Evolutionary conservation across 345 rosid species (phyloP), one percentile per base, ranked within the genome.

Genomic region (Barbarea vulgaris): DNA sequence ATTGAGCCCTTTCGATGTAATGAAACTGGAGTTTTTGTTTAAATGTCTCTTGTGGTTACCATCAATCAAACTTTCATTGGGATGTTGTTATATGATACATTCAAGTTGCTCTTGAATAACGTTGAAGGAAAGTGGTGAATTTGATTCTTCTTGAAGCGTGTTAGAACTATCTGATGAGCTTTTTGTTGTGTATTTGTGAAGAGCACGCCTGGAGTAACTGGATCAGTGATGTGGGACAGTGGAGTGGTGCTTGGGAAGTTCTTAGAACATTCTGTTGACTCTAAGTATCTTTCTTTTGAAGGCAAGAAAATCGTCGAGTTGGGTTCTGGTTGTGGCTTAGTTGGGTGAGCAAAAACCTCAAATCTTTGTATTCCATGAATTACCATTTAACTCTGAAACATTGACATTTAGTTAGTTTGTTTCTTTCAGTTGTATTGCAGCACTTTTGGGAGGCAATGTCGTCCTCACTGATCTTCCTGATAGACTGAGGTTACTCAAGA

Each of bases 291-390:
- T 76, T 60, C 78, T 47, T 85, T 93, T 75, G 82, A 81, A 39
- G 93, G 87, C 77, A 89, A 91, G 85, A 93, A 89, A 80, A 84
- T 86, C 57, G 55, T 89, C 7, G 98, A 93, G 79, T 81, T 93
- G 80, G 97, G 98, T 53, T 88, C 96, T 57, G 98, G 97, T 37
- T 93, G 96, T 81, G 97, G 98, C 77, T 85, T 93, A 81, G 98
- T 88, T 57, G 97, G 98, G 98, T 91, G 83, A 78, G 73, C 34
- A n/a, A 39, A 67, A 59, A n/a, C 8, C 14, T 1, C 44, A 15
- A 25, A 42, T 11, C 50, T 27, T 72, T 63, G 22, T 76, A 33
- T 14, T 76, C 54, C 9, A 2, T 46, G 51, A 22, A 5, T 53
- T 9, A 57, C 42, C n/a, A 25, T 28, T 37, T 14, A 33, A 22